Conservation (phyloP, 106 monocot species). For the Iris macrosiphon region DNA sequence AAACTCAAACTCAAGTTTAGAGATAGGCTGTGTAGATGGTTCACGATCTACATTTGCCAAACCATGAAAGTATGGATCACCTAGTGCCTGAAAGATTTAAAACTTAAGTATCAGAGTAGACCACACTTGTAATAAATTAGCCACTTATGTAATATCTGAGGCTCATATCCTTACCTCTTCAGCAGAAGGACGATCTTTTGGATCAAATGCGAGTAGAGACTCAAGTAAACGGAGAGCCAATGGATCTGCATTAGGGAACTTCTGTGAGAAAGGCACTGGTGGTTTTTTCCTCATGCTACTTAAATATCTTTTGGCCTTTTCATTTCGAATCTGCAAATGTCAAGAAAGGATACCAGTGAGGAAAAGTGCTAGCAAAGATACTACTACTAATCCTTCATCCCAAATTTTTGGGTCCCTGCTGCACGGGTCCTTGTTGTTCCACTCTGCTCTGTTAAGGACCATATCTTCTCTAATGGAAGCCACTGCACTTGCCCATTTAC, state of each 20-base stretch:
- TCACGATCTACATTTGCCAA: constrained; percentile 57
- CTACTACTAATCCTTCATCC: too few relatives aligned
- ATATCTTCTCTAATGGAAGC: too few relatives aligned
- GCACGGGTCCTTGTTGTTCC: too few relatives aligned
- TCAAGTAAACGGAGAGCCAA: constrained; percentile 59
- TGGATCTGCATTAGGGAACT: constrained; percentile 56
- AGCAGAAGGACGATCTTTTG: constrained; percentile 64
- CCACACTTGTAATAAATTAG: background rate
- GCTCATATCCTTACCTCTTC: constrained; percentile 46
- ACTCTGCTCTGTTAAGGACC: too few relatives aligned
- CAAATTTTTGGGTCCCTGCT: too few relatives aligned
- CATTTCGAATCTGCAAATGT: constrained; percentile 57
- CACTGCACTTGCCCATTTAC: too few relatives aligned
- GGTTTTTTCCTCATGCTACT: constrained; percentile 57
- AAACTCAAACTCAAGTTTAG: constrained; percentile 81
- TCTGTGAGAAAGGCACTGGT: constrained; percentile 48
- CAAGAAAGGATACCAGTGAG: constrained; percentile 1
- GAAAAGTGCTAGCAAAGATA: too few relatives aligned
- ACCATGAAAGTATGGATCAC: constrained; percentile 61
- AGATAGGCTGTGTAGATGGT: constrained; percentile 67
- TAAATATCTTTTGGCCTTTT: constrained; percentile 70
- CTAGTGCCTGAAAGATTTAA: constrained; percentile 41
- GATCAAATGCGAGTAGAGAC: constrained; percentile 66
- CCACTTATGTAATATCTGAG: background rate
- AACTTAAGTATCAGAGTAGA: background rate